phyloP scores from a whole-genome alignment of 305 asterid species.

The Striga hermonthica region DNA sequence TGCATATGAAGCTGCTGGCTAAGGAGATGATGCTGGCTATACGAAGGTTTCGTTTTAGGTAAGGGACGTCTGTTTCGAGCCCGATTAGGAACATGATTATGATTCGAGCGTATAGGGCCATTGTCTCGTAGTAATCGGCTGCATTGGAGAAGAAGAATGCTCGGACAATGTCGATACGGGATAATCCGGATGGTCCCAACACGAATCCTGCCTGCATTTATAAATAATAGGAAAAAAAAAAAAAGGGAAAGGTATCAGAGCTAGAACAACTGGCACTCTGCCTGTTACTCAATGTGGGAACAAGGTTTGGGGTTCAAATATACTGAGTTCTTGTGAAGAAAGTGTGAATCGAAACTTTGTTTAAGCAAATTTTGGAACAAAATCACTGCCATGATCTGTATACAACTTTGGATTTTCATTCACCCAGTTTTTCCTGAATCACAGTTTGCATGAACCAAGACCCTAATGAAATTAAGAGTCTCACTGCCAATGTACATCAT shows the following conservation, averaged over 20 bases:
- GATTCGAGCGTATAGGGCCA: slow-evolving; percentile 70
- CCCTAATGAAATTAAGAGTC: not conserved
- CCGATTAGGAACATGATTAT: slow-evolving; percentile 90
- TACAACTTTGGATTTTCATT: no score
- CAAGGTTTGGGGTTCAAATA: no score
- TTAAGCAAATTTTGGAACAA: not conserved
- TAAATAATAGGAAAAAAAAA: slow-evolving; percentile 17
- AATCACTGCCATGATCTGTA: not conserved
- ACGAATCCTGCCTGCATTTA: slow-evolving; percentile 87
- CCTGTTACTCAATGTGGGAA: not conserved
- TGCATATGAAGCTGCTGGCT: slow-evolving; percentile 61
- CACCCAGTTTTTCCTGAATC: no score
- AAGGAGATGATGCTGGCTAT: slow-evolving; percentile 60
- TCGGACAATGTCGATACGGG: slow-evolving; percentile 48
- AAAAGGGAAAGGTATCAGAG: slow-evolving; percentile 4
- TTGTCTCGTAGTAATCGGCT: slow-evolving; percentile 75
- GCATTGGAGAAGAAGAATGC: slow-evolving; percentile 60
- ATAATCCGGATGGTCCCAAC: slow-evolving; percentile 86
- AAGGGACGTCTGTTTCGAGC: slow-evolving; percentile 82
- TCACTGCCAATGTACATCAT: no score
- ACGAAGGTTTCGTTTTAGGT: slow-evolving; percentile 65
- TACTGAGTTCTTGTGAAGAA: no score
- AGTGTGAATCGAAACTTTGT: no score
- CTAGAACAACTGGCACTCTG: not conserved
- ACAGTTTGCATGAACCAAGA: not conserved